Evolutionary conservation across 148 eudicot genomes (phyloP), one percentile per base, ranked within the genome.

Genomic region (Drosera capensis): DNA sequence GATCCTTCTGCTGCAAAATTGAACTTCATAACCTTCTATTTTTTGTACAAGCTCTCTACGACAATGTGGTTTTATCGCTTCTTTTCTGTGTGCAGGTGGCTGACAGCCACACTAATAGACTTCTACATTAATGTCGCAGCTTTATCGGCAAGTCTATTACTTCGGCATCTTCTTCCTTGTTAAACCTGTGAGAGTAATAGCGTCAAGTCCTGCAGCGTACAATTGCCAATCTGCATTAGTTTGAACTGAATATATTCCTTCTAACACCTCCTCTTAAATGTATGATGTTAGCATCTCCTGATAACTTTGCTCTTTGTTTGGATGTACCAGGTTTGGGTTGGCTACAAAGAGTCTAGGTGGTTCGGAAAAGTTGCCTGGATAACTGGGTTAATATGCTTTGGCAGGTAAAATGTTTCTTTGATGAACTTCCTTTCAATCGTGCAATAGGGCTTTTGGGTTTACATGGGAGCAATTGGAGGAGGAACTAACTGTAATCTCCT

Each of bases 51-150:
- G 13, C 38, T 34, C n/a, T 34, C 38, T 34, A 34, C 14, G n/a
- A 34, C n/a, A 11, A 2, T 13, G 9, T 34, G 38, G n/a, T 9
- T 13, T 40, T 20, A 3, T 34, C n/a, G n/a, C 11, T 13, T 40
- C 14, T 52, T 19, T 19, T 1, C 26, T 58, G 12, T 35, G 22
- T 68, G 62, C 86, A 88, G 96, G 84, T 88, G 96, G 96, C 23
- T 83, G 66, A 45, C 64, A 36, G 77, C 92, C 44, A 88, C 96
- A n/a, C 67, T 83, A 21, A 58, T 88, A 51, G 96, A 88, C 66
- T 77, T 83, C 64, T 88, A 88, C 50, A 65, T 77, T 65, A 80
- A 80, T 62, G 67, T 88, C 44, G 51, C 65, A 35, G 80, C 73
- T 48, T 43, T 88, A 41, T 73, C 86, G 57, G 96, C 83, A 77